phyloP scores from a whole-genome alignment of 2,329 filamentous ascomycete species.

The Colletotrichum brevisporum region DNA sequence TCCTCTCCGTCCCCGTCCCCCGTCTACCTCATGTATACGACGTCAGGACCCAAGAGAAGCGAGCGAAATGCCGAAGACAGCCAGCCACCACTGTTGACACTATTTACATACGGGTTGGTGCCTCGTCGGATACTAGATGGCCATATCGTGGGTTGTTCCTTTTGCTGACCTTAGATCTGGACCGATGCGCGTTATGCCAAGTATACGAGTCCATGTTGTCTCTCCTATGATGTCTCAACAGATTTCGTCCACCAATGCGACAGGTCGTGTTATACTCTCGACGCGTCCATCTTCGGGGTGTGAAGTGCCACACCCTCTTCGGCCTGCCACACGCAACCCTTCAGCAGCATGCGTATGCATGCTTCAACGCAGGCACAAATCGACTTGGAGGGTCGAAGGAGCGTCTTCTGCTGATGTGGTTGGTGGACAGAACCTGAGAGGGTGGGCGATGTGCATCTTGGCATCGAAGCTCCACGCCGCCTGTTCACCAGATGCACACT shows the following conservation, averaged over 20 bases:
- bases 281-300: neutral
- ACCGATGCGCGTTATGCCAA: neutral
- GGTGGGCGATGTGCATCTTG: conserved; percentile 28
- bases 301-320: neutral
- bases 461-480: conserved; percentile 24
- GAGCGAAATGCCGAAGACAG: conserved; percentile 1
- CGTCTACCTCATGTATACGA: neutral
- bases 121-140: neutral
- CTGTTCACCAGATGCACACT: conserved; percentile 16
- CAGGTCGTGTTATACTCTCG: neutral
- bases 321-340: conserved; percentile 10
- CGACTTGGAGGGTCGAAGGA: conserved; percentile 1
- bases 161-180: neutral
- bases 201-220: neutral
- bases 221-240: neutral
- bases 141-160: neutral
- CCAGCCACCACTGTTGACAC: neutral
- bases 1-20: neutral
- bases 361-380: conserved; percentile 35
- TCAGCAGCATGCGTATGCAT: conserved; percentile 17
- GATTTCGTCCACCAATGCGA: neutral
- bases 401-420: conserved; percentile 1
- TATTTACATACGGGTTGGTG: too few species aligned
- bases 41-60: neutral
- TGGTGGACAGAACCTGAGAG: conserved; percentile 15